Evolutionary conservation across 805 yeast genomes (phyloP).

Genomic region (Ogataea methylovora): DNA sequence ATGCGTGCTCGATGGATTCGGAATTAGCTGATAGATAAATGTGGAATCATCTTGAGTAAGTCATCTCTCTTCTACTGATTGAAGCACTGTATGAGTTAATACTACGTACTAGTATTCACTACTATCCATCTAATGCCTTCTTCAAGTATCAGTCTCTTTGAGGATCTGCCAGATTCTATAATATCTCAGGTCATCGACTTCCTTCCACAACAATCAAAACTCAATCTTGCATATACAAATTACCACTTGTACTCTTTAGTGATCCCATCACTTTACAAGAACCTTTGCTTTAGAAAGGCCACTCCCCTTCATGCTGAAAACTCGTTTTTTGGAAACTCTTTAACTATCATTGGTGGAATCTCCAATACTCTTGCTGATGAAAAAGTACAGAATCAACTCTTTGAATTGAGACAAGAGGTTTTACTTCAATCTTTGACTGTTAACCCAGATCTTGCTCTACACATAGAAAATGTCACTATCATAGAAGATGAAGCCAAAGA

Average conservation of each 20-base stretch:
- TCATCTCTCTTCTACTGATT: too few relatives aligned
- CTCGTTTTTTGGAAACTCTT: conserved; percentile 27
- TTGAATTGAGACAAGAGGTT: conserved; percentile 31
- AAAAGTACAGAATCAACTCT: conserved; percentile 29
- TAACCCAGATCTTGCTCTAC: conserved; percentile 26
- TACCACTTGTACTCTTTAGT: conserved; percentile 24
- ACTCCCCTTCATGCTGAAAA: conserved; percentile 21
- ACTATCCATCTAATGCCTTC: not conserved
- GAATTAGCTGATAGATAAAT: too few relatives aligned
- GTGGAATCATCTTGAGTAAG: too few relatives aligned
- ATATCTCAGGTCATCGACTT: conserved; percentile 14
- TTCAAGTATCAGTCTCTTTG: too few relatives aligned
- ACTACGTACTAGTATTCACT: too few relatives aligned
- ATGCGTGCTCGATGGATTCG: too few relatives aligned
- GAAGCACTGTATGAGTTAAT: too few relatives aligned
- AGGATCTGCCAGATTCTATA: conserved; percentile 14
- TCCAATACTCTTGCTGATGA: conserved; percentile 24
- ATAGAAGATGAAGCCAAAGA: conserved; percentile 20
- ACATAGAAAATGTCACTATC: conserved; percentile 28
- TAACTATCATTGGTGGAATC: conserved; percentile 32
- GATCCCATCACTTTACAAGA: conserved; percentile 27
- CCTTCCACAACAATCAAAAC: conserved; percentile 33
- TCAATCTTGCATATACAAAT: conserved; percentile 24
- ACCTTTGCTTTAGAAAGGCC: conserved; percentile 27
- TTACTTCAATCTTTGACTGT: conserved; percentile 29